These are phyloP conservation scores for Stagonosporopsis cucurbitacearum DNA, from an alignment of 2,329 filamentous ascomycete genomes.

Conservation along the genomic window DNA sequence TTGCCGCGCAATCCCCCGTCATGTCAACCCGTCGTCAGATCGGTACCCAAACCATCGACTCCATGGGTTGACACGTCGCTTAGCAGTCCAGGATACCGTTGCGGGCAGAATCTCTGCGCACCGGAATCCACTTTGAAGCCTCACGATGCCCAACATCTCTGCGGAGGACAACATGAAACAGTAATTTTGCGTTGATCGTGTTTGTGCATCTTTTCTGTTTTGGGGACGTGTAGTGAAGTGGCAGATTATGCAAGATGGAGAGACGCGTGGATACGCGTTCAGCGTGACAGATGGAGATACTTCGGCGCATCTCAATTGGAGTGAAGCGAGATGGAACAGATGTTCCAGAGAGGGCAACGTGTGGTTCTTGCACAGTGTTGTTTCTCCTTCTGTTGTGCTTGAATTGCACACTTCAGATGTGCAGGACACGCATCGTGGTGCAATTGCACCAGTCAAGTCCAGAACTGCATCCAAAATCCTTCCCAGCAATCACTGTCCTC, in stretches of 20 bases:
- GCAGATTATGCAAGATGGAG: slow-evolving; percentile 4
- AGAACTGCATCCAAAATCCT: neutral
- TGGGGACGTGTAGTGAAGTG: slow-evolving; percentile 6
- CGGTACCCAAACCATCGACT: neutral
- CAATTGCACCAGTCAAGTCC: slow-evolving; percentile 1
- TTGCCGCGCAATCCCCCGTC: neutral
- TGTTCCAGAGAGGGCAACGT: neutral
- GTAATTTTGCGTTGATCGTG: slow-evolving; percentile 2
- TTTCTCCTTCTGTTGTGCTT: no score
- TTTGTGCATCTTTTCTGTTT: slow-evolving; percentile 7
- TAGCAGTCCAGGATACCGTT: slow-evolving; percentile 19
- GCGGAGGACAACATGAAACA: neutral
- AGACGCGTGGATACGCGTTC: slow-evolving; percentile 7
- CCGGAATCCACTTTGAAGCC: slow-evolving; percentile 25
- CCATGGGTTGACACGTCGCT: slow-evolving; percentile 20
- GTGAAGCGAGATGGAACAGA: slow-evolving; percentile 2
- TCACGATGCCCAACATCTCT: slow-evolving; percentile 24
- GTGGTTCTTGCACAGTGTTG: neutral
- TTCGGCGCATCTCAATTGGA: slow-evolving; percentile 9
- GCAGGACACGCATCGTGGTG: neutral
- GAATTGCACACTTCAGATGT: neutral
- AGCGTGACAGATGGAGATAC: slow-evolving; percentile 6
- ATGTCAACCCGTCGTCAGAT: neutral
- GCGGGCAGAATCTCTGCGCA: slow-evolving; percentile 19
- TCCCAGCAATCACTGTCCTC: neutral